Percentiles rank a stretch among this genome's conserved stretches.
phyloP scores from a whole-genome alignment of 176 grass and related monocot species.

The Sorghum bicolor region DNA sequence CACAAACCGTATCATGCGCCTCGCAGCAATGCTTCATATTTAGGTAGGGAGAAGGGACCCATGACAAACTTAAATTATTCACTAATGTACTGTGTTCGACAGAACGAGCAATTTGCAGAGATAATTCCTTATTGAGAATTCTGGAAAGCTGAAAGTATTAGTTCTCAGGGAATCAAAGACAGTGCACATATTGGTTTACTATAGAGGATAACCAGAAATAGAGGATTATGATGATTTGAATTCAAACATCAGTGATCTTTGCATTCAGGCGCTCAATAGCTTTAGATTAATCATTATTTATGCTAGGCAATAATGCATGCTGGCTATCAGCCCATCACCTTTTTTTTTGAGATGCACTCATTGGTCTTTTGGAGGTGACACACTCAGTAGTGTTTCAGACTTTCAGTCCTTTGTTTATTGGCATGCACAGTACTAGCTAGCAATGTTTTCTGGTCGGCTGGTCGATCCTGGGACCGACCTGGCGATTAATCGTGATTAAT shows the following conservation, averaged over 20 bases:
- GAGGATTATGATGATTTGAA: neutral
- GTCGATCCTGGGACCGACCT: no score
- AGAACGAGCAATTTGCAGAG: neutral
- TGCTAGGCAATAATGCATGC: neutral
- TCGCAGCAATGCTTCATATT: neutral
- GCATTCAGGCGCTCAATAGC: neutral
- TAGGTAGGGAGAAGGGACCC: neutral
- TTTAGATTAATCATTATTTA: neutral
- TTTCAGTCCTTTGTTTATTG: neutral
- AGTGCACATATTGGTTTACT: neutral
- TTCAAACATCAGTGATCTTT: neutral
- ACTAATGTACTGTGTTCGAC: neutral
- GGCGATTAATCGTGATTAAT: no score
- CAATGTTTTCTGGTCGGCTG: no score
- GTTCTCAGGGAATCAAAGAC: neutral
- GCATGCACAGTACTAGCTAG: neutral
- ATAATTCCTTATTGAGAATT: neutral
- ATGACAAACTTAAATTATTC: neutral
- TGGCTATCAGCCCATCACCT: neutral
- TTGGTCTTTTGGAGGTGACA: neutral
- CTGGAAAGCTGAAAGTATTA: neutral
- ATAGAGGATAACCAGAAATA: neutral
- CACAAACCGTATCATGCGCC: neutral
- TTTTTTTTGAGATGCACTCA: slow-evolving; percentile 2
- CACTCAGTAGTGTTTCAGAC: neutral